These are phyloP conservation scores for Phytophthora idaei DNA, from an alignment of 352 stramenopile genomes.

Conservation along the genomic window DNA sequence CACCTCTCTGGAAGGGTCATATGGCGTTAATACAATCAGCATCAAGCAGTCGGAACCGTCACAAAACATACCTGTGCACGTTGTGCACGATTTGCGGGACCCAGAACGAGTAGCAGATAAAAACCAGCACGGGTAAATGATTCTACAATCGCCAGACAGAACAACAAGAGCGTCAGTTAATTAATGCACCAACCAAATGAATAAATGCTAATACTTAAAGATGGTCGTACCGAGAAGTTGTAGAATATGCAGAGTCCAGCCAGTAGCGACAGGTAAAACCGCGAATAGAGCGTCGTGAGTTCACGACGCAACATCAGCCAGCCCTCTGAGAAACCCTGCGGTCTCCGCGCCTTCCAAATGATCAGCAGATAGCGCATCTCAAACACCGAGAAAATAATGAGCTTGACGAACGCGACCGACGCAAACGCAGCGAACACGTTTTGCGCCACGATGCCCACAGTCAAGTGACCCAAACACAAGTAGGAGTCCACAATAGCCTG, in stretches of 20 bases:
- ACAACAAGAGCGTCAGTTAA: slow-evolving; percentile 7
- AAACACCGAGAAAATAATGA: slow-evolving; percentile 98
- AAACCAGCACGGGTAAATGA: slow-evolving; percentile 89
- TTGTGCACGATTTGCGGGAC: slow-evolving; percentile 98
- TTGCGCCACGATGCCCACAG: slow-evolving; percentile 93
- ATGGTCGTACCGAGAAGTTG: slow-evolving; percentile 74
- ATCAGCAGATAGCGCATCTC: slow-evolving; percentile 99
- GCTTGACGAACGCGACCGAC: slow-evolving; percentile 97
- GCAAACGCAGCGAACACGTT: slow-evolving; percentile 97
- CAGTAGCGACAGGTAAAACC: slow-evolving; percentile 96
- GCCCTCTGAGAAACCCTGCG: slow-evolving; percentile 84
- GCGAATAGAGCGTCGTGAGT: slow-evolving; percentile 94
- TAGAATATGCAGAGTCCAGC: slow-evolving; percentile 92
- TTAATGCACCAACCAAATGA: slow-evolving; percentile 1
- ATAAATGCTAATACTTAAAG: not conserved
- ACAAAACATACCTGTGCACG: slow-evolving; percentile 72
- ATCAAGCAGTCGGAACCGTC: not conserved
- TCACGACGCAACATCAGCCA: slow-evolving; percentile 91
- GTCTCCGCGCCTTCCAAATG: slow-evolving; percentile 94
- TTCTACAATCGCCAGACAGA: slow-evolving; percentile 47
- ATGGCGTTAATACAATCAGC: slow-evolving; percentile 3
- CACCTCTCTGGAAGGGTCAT: slow-evolving; percentile 67
- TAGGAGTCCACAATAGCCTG: slow-evolving; percentile 94
- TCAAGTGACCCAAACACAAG: slow-evolving; percentile 95
- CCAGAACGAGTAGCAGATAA: slow-evolving; percentile 98